Evolutionary conservation across 148 eudicot genomes (phyloP), one percentile per base, ranked within the genome.

Genomic region (Persicaria maculosa): DNA sequence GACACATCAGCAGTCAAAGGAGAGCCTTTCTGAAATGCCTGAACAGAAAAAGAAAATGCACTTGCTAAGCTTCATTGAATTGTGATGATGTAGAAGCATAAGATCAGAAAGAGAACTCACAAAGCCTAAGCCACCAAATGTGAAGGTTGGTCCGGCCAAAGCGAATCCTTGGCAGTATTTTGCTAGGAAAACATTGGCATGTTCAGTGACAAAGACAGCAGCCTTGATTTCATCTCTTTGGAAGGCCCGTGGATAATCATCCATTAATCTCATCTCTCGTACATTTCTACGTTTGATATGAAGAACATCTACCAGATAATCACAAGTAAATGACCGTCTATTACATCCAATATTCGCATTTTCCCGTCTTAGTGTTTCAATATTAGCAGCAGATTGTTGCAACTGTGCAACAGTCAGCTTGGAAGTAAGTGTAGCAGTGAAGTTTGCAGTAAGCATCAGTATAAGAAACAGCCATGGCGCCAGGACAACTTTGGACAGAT

Each of bases 81-180:
- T 31, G 40, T 31, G 40, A 31, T 31, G 40, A 31, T 31, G 40
- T 31, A 2, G 40, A 31, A 31, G 40, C 40, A 31, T 9, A 44
- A 44, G 12, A 0, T 5, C 3, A 45, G 10, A 0, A 12, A 57
- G 36, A 46, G 3, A 45, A 58, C 79, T 80, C 46, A 80, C 84
- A 81, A 78, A 81, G 20, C 84, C 80, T 20, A 81, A 73, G 19
- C 84, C 86, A 16, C 81, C 86, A 62, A 84, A 82, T 9, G 25
- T 64, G 72, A 57, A 74, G 53, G 47, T 73, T 44, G 80, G 84
- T 48, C 81, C 84, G 2, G 76, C 78, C 36, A 53, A 55, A 55
- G 80, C 61, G 59, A 76, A 84, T 5, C 78, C 74, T 9, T 55
- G 47, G 72, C 86, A 81, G 9, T 81, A 79, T 36, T 76, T 71